Base-by-base conservation (phyloP, 805 yeast genomes). In the Kurtzmaniella fragi region DNA sequence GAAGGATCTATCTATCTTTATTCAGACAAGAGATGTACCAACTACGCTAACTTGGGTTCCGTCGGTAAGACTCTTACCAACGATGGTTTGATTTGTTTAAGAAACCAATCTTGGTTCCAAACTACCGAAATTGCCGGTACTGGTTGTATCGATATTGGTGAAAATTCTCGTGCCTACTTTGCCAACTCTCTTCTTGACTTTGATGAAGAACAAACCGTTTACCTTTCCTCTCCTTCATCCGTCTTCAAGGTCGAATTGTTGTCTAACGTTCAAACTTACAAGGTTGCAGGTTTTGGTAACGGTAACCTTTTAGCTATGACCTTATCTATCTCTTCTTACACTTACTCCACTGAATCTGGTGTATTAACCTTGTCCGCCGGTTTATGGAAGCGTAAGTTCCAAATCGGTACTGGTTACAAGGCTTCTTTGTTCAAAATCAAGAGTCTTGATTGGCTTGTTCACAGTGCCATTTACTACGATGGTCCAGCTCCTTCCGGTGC, bases 41-140 rank as follows among this genome's bases (percentile, higher is more conserved):
- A 48, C 12, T 11, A 35, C 4, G 56, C 29, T 23, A 20, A 35
- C 11, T 14, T 28, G 10, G 48, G 44, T 31, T 16, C 41, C 11
- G 30, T 35, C 11, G 42, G 33, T 6, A 26, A 26, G 7, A n/a
- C 43, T 15, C 48, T 57, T 28, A 45, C 41, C 29, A 59, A 59
- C 35, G 37, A 45, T 25, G 64, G 64, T 38, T 44, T 48, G 15
- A 56, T 59, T 38, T 59, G 64, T 44, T 48, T 59, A 39, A 42
- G 44, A 20, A 53, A 54, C 36, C 42, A 43, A 32, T 42, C 35
- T n/a, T 59, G 51, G 40, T 36, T 42, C 7, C 61, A 54, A 45
- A 42, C 54, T 10, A 47, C 54, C 16, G 36, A n/a, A 26, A 47
- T 59, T 28, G n/a, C 26, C 0, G 62, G 62, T 34, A 34, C 37